Conservation (phyloP, 495 filamentous ascomycete species). For the Penicillium robsamsonii region DNA sequence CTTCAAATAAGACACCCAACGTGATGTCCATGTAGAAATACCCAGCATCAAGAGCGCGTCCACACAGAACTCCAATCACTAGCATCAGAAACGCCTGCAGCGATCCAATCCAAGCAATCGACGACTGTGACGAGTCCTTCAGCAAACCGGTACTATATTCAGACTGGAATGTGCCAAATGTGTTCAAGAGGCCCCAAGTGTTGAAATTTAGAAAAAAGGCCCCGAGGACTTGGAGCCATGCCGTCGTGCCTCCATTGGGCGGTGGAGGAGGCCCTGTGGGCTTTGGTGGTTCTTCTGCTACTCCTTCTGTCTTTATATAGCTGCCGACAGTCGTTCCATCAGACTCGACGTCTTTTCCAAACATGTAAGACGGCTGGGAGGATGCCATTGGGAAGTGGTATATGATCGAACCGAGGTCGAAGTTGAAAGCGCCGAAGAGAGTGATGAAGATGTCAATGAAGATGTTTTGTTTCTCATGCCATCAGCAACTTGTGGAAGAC, state of each 20-base stretch:
- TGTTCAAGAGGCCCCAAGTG: slow-evolving; percentile 32
- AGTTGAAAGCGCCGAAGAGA: neutral
- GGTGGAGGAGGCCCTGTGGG: slow-evolving; percentile 14
- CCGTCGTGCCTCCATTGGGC: slow-evolving; percentile 30
- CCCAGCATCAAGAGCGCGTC: slow-evolving; percentile 15
- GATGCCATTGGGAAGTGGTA: neutral
- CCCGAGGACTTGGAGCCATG: slow-evolving; percentile 32
- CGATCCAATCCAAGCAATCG: slow-evolving; percentile 17
- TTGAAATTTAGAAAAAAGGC: slow-evolving; percentile 30
- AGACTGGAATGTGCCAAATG: slow-evolving; percentile 35
- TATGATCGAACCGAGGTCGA: neutral
- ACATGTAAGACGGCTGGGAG: neutral
- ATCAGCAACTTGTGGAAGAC: neutral
- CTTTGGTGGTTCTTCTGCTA: neutral
- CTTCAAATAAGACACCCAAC: slow-evolving; percentile 1
- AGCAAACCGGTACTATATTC: slow-evolving; percentile 9
- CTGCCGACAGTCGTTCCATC: neutral
- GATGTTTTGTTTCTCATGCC: neutral
- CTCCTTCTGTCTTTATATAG: neutral
- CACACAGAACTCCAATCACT: slow-evolving; percentile 12
- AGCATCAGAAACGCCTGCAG: slow-evolving; percentile 17
- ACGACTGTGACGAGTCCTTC: slow-evolving; percentile 7
- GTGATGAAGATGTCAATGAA: neutral
- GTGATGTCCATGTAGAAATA: slow-evolving; percentile 1
- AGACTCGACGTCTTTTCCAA: neutral